phyloP scores from a whole-genome alignment of 225 moss, liverwort and hornwort species.

The Takakia lepidozioides region DNA sequence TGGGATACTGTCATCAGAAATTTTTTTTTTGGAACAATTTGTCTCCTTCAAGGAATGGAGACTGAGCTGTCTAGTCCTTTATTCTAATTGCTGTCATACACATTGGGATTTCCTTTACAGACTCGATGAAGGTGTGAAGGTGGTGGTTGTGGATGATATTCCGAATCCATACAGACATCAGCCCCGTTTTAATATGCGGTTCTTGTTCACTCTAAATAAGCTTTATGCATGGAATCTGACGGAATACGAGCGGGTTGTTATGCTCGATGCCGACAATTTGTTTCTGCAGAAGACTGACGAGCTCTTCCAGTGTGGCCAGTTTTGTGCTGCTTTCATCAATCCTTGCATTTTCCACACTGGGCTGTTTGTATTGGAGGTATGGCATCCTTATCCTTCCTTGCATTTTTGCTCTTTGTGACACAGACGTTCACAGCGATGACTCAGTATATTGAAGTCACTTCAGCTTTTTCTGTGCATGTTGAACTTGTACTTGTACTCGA shows the following conservation, averaged over 20 bases:
- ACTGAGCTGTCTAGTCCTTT: no score
- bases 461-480: neutral
- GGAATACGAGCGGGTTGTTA: slow-evolving; percentile 61
- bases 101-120: slow-evolving; percentile 17
- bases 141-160: slow-evolving; percentile 52
- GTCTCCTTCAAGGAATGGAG: no score
- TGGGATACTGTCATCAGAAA: no score
- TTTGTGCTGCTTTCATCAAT: slow-evolving; percentile 69
- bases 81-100: no score
- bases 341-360: slow-evolving; percentile 79
- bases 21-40: no score
- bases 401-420: neutral
- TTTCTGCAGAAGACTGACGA: slow-evolving; percentile 62
- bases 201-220: slow-evolving; percentile 53
- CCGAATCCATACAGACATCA: slow-evolving; percentile 38
- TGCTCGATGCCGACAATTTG: slow-evolving; percentile 79
- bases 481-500: neutral
- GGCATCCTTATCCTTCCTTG: neutral
- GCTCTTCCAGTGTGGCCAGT: slow-evolving; percentile 71
- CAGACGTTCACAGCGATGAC: neutral
- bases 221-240: slow-evolving; percentile 65
- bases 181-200: slow-evolving; percentile 27
- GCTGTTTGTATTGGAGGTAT: slow-evolving; percentile 66
- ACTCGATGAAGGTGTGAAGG: slow-evolving; percentile 32
- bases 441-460: no score